Conservation (phyloP, 495 filamentous ascomycete genomes). For the Sabuloglossum arenarium region DNA sequence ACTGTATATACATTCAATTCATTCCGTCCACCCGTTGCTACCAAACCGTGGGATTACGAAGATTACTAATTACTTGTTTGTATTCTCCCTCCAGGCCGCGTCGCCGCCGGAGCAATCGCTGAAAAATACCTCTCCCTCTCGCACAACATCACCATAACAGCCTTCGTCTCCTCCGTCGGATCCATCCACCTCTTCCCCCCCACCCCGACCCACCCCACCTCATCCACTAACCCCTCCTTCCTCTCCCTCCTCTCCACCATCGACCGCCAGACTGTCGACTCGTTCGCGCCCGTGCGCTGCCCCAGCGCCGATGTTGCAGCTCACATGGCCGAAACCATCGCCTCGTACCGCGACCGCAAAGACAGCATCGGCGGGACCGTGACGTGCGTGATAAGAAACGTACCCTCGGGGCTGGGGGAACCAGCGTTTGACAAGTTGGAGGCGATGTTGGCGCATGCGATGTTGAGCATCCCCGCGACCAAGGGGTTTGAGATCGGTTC, state of each 20-base stretch:
- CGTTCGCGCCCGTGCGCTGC: constrained; percentile 68
- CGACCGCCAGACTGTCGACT: constrained; percentile 61
- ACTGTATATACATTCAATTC: too few relatives aligned
- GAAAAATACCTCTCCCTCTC: constrained; percentile 76
- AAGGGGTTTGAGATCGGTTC: constrained; percentile 96
- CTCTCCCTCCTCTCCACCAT: constrained; percentile 53
- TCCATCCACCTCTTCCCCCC: constrained; percentile 66
- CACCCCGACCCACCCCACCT: constrained; percentile 46
- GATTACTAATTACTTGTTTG: constrained; percentile 8
- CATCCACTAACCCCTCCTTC: constrained; percentile 68
- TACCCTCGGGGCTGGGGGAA: constrained; percentile 75
- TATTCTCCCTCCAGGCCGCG: constrained; percentile 38
- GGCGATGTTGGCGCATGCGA: constrained; percentile 80
- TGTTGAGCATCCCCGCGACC: constrained; percentile 92
- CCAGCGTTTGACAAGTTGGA: constrained; percentile 94
- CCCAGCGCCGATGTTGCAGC: constrained; percentile 41
- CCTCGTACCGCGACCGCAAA: constrained; percentile 52
- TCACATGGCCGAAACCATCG: constrained; percentile 65
- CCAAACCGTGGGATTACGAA: not conserved
- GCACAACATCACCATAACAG: constrained; percentile 75
- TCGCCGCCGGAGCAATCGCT: constrained; percentile 85
- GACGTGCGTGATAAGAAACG: constrained; percentile 86
- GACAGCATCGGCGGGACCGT: constrained; percentile 96
- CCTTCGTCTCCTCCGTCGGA: constrained; percentile 78
- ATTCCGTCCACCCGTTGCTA: too few relatives aligned